phyloP scores from a whole-genome alignment of 1,139 yeast species.

The Candida buenavistaensis region DNA sequence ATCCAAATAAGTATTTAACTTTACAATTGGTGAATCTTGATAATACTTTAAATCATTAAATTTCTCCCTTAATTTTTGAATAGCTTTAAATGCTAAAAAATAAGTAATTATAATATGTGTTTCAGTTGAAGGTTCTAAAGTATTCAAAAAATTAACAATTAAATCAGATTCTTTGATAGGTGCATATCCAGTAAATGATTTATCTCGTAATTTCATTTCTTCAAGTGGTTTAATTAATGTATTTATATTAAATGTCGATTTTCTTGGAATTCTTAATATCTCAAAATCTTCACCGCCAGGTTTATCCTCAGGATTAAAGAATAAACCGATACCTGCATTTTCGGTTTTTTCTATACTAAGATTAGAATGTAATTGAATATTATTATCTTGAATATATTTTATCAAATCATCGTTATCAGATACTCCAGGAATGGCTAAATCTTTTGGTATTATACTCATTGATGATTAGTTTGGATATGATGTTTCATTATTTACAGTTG shows the following conservation, averaged over 20 bases:
- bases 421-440: conserved; percentile 9
- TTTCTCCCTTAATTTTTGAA: conserved; percentile 11
- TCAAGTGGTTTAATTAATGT: conserved; percentile 29
- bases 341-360: conserved; percentile 23
- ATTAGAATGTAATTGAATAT: conserved; percentile 9
- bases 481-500: too few species aligned
- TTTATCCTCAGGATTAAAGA: conserved; percentile 17
- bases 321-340: conserved; percentile 39
- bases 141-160: conserved; percentile 22
- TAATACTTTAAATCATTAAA: conserved; percentile 6
- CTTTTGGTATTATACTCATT: not conserved
- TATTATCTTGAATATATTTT: conserved; percentile 10
- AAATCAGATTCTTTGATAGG: conserved; percentile 19
- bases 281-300: conserved; percentile 17
- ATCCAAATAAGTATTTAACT: conserved; percentile 26
- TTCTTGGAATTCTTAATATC: conserved; percentile 38
- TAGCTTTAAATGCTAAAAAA: conserved; percentile 23
- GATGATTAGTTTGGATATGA: too few species aligned
- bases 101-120: conserved; percentile 32
- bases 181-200: conserved; percentile 10
- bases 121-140: conserved; percentile 26
- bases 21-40: conserved; percentile 13
- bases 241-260: conserved; percentile 27
- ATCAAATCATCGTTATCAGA: conserved; percentile 12
- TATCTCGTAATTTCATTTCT: conserved; percentile 18